Base-by-base conservation (phyloP, 192 early-diverging fungal species). In the Gonapodya prolifera region DNA sequence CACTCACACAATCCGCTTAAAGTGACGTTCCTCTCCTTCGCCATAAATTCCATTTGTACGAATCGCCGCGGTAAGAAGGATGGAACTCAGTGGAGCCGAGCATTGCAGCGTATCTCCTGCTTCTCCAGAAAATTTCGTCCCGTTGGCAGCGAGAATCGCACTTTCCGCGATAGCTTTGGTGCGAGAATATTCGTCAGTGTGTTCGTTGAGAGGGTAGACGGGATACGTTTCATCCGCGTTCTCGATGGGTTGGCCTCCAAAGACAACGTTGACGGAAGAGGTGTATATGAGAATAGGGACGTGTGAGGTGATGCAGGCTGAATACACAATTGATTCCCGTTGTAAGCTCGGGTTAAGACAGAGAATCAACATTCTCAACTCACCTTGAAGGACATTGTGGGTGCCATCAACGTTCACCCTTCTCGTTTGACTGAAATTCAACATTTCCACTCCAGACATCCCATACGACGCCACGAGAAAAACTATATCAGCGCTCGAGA, bases 381-480 rank as follows among this genome's bases (percentile, higher is more conserved):
- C 17, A 30, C 30, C 61, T 18, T 69, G 61, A 13, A 77, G 1
- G 77, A 71, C 45, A 69, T 69, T 71, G 1, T 70, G 17, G 8
- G 69, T 71, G 30, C 77, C 77, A 1, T 31, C 34, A n/a, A 77
- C 69, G 77, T 77, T 77, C 34, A 77, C 69, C 69, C 2, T 2
- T 13, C 36, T 16, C 2, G 32, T 77, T 31, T 30, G 33, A 1
- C 2, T 8, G 45, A n/a, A 1, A 28, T 77, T 31, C 2, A 77
- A 16, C 77, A 77, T 77, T 73, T 77, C 77, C 2, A 45, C 1
- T 2, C 34, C 33, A 13, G 69, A 75, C 77, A 77, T 77, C 8
- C 77, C 77, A 31, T 77, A 77, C n/a, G 61, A 73, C 18, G 77
- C 77, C 69, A 77, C 77, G 36, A 70, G 77, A 33, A 77, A 77